Evolutionary conservation across 164 flowering plant genomes (phyloP), one percentile per base, ranked within the genome.

Genomic region (Aristolochia contorta): DNA sequence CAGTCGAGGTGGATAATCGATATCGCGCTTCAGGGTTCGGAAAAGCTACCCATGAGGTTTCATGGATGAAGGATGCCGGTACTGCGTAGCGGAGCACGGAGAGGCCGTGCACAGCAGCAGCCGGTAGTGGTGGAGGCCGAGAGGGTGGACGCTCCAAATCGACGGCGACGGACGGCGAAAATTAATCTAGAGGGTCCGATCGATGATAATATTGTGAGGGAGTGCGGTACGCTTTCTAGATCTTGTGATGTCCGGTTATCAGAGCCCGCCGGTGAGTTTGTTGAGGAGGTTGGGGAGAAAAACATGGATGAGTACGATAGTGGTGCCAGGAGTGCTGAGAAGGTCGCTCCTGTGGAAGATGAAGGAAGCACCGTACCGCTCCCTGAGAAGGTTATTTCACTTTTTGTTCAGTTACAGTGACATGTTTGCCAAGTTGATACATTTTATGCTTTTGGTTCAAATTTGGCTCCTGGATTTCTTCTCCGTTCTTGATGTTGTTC

Each of bases 301-400:
- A 64, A 68, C 59, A 84, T 84, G 89, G 91, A 84, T 53, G 91
- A 79, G 56, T 64, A 59, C 52, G 87, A 80, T 62, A 82, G 93
- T 47, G 84, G 79, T 16, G 89, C 77, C 16, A 62, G 67, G 52
- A 83, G 84, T 54, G 84, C 68, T 15, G 91, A 78, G 49, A 80
- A 74, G 66, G 87, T 66, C 41, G 66, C 71, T 16, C 83, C 61
- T 1, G 83, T 74, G 15, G 96, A 87, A 32, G 96, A 91, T 47
- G 96, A 87, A 51, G 95, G 83, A 25, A 76, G 77, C 74, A 79
- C 88, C 0, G 74, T 84, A 24, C 93, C 96, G 16, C 64, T 91
- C 51, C 97, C 96, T 41, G 93, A 87, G 22, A 87, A 80, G 91
- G 97, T 91, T 56, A 15, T 62, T 3, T 21, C 52, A 5, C 5